A percentile compares a stretch with the other conserved stretches of the same genome.
phyloP scores from a whole-genome alignment of 2,329 filamentous ascomycete genomes.

The Thielaviopsis musarum region DNA sequence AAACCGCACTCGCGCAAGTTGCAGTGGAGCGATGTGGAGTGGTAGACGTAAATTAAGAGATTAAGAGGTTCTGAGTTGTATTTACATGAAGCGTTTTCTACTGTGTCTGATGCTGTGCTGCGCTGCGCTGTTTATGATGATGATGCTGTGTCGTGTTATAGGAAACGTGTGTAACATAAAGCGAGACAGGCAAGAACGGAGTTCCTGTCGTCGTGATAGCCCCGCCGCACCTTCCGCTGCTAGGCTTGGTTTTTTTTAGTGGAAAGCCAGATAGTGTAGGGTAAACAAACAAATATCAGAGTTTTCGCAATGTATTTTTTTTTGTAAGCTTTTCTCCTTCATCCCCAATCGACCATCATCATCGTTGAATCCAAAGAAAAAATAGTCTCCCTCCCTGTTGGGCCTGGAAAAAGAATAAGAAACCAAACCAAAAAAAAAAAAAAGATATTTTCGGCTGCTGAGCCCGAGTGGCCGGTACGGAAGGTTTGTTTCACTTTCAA shows the following conservation, averaged over 20 bases:
- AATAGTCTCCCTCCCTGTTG: no score
- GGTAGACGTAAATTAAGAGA: conserved; percentile 37
- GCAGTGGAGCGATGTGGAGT: conserved; percentile 93
- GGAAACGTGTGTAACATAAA: no score
- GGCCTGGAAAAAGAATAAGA: neutral
- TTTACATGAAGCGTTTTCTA: no score
- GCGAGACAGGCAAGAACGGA: neutral
- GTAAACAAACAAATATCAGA: neutral
- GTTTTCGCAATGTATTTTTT: no score
- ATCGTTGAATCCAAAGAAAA: neutral
- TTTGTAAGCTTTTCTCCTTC: neutral
- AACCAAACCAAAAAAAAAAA: neutral
- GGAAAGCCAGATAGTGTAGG: neutral
- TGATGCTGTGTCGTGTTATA: no score
- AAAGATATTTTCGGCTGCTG: neutral
- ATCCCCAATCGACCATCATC: neutral
- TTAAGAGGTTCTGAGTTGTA: no score
- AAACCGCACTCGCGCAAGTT: conserved; percentile 77
- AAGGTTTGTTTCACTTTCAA: neutral
- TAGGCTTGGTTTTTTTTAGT: neutral
- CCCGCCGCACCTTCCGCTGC: neutral
- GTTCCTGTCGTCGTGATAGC: neutral
- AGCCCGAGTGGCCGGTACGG: neutral
- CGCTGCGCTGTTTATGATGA: no score
- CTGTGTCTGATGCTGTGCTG: no score